These are phyloP conservation scores for Adenanthera pavonina DNA, from an alignment of 306 rosid genomes.

Conservation along the genomic window DNA sequence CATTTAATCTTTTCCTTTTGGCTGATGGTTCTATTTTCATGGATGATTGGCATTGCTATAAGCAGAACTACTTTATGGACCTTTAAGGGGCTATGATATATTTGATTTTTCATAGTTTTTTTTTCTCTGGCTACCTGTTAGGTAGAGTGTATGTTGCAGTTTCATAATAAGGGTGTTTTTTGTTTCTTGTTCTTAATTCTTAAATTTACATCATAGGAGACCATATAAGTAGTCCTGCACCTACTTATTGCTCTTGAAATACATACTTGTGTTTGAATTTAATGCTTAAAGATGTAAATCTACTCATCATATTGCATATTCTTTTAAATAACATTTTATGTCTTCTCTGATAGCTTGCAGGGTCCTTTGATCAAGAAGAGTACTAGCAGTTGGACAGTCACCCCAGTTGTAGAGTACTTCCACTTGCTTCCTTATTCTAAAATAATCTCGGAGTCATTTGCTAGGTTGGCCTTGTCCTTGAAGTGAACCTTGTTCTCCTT, in stretches of 20 bases:
- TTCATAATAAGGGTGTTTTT: slow-evolving; percentile 4
- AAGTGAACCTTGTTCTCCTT: slow-evolving; percentile 26
- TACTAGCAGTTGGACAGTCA: slow-evolving; percentile 59
- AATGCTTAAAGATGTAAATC: slow-evolving; percentile 35
- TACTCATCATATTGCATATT: slow-evolving; percentile 15
- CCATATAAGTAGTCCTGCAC: slow-evolving; percentile 18
- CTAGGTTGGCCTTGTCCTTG: slow-evolving; percentile 49
- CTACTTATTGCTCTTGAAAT: slow-evolving; percentile 12
- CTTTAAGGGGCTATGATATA: neutral
- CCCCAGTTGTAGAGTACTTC: slow-evolving; percentile 68
- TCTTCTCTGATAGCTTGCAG: slow-evolving; percentile 65
- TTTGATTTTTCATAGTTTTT: slow-evolving; percentile 13
- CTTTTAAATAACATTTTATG: slow-evolving; percentile 32
- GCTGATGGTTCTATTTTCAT: slow-evolving; percentile 27
- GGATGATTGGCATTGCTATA: slow-evolving; percentile 31
- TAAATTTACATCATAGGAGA: neutral
- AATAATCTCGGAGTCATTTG: slow-evolving; percentile 63
- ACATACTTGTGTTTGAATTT: slow-evolving; percentile 22
- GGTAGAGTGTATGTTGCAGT: slow-evolving; percentile 29
- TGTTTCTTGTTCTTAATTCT: slow-evolving; percentile 12
- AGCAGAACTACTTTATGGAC: slow-evolving; percentile 30
- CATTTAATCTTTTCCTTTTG: neutral
- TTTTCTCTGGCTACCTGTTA: slow-evolving; percentile 26
- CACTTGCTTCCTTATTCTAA: slow-evolving; percentile 82
- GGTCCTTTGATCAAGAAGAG: slow-evolving; percentile 67